These are phyloP conservation scores for Penicillium olsonii DNA, from an alignment of 2,329 filamentous ascomycete species.

Conservation along the genomic window DNA sequence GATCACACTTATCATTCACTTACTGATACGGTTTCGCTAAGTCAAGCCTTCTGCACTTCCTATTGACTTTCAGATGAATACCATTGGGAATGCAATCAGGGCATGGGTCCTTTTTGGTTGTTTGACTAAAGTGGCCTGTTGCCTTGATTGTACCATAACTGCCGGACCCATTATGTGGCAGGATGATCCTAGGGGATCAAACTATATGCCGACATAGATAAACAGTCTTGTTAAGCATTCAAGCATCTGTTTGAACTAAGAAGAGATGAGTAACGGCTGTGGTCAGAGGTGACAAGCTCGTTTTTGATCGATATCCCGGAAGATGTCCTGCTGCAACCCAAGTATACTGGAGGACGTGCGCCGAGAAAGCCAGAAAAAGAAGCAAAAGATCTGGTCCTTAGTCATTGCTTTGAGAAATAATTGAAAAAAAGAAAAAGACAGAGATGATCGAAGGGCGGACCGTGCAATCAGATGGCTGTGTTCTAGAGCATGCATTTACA, in stretches of 20 bases:
- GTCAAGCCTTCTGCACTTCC: slow-evolving; percentile 6
- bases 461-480: too few species aligned
- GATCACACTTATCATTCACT: background rate
- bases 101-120: slow-evolving; percentile 11
- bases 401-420: too few species aligned
- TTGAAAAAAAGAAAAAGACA: too few species aligned
- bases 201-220: slow-evolving; percentile 1
- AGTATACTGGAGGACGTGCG: background rate
- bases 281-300: background rate
- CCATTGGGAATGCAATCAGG: slow-evolving; percentile 11
- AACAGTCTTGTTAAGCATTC: background rate
- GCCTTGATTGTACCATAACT: slow-evolving; percentile 9
- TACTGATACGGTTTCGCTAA: background rate
- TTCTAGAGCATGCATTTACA: too few species aligned
- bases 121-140: slow-evolving; percentile 1
- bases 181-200: slow-evolving; percentile 4
- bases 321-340: slow-evolving; percentile 1
- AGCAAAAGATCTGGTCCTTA: too few species aligned
- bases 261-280: background rate
- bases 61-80: slow-evolving; percentile 6
- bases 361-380: background rate
- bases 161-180: slow-evolving; percentile 3
- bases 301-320: slow-evolving; percentile 4
- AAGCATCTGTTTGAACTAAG: background rate
- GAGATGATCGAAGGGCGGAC: too few species aligned